Conservation (phyloP, 495 filamentous ascomycete genomes). For the Podospora comata region DNA sequence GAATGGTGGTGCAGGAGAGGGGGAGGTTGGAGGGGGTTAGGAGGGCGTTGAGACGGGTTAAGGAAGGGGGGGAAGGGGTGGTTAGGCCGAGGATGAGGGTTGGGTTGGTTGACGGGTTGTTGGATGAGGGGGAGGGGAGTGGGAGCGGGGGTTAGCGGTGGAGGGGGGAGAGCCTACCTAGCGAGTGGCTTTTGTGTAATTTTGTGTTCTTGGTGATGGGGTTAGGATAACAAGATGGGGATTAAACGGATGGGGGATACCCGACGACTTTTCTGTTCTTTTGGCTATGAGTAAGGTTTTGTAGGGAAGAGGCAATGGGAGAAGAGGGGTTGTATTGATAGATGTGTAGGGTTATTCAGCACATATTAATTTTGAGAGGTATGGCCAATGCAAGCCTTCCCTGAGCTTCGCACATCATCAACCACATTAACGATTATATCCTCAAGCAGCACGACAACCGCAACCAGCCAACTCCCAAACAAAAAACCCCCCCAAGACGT, state of each 20-base stretch:
- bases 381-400: too few relatives aligned
- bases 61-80: conserved; percentile 14
- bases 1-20: conserved; percentile 73
- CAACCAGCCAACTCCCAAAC: too few relatives aligned
- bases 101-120: not conserved
- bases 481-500: too few relatives aligned
- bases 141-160: not conserved
- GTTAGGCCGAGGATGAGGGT: conserved; percentile 4
- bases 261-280: not conserved
- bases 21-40: conserved; percentile 77
- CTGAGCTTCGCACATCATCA: too few relatives aligned
- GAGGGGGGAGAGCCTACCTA: not conserved
- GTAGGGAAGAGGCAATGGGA: not conserved
- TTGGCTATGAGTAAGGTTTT: not conserved
- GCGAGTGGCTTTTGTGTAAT: not conserved
- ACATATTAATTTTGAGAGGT: too few relatives aligned
- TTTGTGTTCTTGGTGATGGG: not conserved
- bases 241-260: not conserved
- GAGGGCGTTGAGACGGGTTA: conserved; percentile 63
- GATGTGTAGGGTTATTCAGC: not conserved
- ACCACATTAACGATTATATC: too few relatives aligned
- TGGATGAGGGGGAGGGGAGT: not conserved
- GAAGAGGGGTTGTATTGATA: not conserved
- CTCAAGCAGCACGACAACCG: too few relatives aligned
- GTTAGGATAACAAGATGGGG: not conserved